These are phyloP conservation scores for Lactifluus subvellereus DNA, from an alignment of 768 basidiomycete species.

Conservation along the genomic window DNA sequence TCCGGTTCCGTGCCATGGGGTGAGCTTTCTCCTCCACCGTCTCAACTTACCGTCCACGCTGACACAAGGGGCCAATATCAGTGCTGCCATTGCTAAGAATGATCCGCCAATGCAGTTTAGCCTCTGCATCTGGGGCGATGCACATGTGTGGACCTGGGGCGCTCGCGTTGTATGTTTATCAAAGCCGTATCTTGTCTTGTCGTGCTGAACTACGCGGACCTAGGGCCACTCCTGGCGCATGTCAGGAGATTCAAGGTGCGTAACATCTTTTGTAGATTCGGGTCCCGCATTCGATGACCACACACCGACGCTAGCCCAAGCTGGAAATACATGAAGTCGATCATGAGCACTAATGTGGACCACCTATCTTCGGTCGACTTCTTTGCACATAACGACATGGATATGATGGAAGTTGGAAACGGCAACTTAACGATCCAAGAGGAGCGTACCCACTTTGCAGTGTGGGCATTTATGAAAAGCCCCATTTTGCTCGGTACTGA, in stretches of 20 bases:
- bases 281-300: background rate
- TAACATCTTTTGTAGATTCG: background rate
- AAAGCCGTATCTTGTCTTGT: background rate
- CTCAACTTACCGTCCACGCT: background rate
- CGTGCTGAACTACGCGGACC: background rate
- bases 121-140: constrained; percentile 52
- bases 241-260: constrained; percentile 41
- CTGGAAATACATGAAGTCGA: constrained; percentile 46
- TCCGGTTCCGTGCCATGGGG: constrained; percentile 53
- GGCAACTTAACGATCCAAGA: constrained; percentile 45
- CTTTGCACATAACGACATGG: constrained; percentile 51
- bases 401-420: constrained; percentile 51
- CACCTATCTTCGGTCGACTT: constrained; percentile 41
- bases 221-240: constrained; percentile 53
- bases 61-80: constrained; percentile 21
- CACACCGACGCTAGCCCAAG: constrained; percentile 32
- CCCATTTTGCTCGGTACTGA: constrained; percentile 45
- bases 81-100: constrained; percentile 41
- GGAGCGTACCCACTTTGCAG: constrained; percentile 53
- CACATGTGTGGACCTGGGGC: constrained; percentile 55
- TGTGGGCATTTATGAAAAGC: constrained; percentile 53
- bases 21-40: constrained; percentile 27
- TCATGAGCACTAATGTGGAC: constrained; percentile 40
- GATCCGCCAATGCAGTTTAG: constrained; percentile 43
- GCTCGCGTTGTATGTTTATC: constrained; percentile 40